Conservation (phyloP, 2,329 filamentous ascomycete species). For the Alternaria consortialis region DNA sequence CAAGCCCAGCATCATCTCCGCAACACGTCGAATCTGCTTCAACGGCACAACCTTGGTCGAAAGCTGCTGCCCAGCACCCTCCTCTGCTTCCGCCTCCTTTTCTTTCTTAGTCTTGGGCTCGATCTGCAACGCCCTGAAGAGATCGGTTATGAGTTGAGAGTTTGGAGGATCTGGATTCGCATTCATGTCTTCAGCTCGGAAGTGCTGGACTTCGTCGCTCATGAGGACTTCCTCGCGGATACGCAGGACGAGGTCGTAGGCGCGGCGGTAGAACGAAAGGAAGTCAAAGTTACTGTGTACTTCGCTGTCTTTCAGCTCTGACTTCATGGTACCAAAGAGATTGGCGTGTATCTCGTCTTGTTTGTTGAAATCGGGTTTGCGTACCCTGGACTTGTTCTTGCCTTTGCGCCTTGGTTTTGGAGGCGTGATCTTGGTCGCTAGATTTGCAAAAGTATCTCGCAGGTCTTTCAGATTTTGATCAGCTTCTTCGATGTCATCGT, state of each 20-base stretch:
- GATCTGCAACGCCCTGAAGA: slow-evolving; percentile 19
- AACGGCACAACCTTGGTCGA: slow-evolving; percentile 4
- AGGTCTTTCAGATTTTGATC: slow-evolving; percentile 1
- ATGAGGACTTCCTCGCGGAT: slow-evolving; percentile 22
- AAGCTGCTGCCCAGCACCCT: slow-evolving; percentile 14
- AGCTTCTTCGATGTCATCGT: background rate
- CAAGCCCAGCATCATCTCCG: slow-evolving; percentile 19
- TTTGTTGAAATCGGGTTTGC: slow-evolving; percentile 15
- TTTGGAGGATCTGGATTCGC: slow-evolving; percentile 12
- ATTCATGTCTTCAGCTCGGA: slow-evolving; percentile 6
- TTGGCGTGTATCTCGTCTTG: slow-evolving; percentile 6
- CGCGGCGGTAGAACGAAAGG: slow-evolving; percentile 29
- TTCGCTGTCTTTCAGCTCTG: slow-evolving; percentile 20
- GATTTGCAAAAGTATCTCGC: slow-evolving; percentile 8
- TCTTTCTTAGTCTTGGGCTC: slow-evolving; percentile 15
- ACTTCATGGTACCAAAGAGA: slow-evolving; percentile 14
- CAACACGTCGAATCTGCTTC: slow-evolving; percentile 9
- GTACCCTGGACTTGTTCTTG: slow-evolving; percentile 13
- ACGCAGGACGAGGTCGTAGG: slow-evolving; percentile 14
- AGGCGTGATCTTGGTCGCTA: slow-evolving; percentile 8
- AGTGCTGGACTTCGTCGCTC: slow-evolving; percentile 5
- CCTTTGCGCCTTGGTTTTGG: background rate
- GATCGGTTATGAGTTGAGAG: slow-evolving; percentile 12
- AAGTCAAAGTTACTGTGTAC: slow-evolving; percentile 33
- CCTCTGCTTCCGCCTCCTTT: background rate